Base-by-base conservation (phyloP, 768 basidiomycete species). In the Filobasidium wieringae region DNA sequence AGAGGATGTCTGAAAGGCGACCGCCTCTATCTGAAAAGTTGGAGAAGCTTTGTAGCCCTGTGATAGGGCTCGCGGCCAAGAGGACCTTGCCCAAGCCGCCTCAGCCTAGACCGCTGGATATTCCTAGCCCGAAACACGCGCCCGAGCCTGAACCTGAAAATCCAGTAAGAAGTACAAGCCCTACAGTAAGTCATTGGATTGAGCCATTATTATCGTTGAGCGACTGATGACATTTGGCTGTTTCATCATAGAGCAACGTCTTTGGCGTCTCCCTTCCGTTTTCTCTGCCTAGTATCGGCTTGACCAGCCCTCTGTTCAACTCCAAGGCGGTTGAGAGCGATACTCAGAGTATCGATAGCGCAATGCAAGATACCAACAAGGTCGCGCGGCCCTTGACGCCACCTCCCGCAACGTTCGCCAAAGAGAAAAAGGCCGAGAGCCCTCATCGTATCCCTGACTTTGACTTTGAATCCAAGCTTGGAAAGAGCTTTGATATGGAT, bases 361-460 rank as follows among this genome's bases (percentile, higher is more conserved):
- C 14, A 33, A 37, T 29, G n/a, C 34, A 26, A 24, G 40, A 37
- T 32, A 53, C 45, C 33, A 41, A 43, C 29, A 7, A 7, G 53
- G 49, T 14, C 4, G 29, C 53, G 17, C 57, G 66, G 47, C 70
- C 71, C 3, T 41, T 68, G 43, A 71, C 71, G 5, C 71, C 69
- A 12, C 69, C 69, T 0, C 59, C 60, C 4, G 31, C n/a, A 1
- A 53, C 60, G 12, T 17, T 39, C n/a, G 11, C 26, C 24, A 32
- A 57, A 26, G 30, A 15, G 7, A 33, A 39, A 52, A 59, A 55
- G 37, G 53, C 32, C 17, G 62, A 66, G 3, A 66, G 63, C 45
- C 68, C 71, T 7, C 72, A 73, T 61, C 64, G 64, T 4, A 65
- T 73, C 37, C 72, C 72, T 1, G 63, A 66, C 39, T 59, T 67